A percentile compares a stretch with the other conserved stretches of the same genome.
Evolutionary conservation across 106 monocot species (phyloP).

Genomic region (Allium fistulosum): DNA sequence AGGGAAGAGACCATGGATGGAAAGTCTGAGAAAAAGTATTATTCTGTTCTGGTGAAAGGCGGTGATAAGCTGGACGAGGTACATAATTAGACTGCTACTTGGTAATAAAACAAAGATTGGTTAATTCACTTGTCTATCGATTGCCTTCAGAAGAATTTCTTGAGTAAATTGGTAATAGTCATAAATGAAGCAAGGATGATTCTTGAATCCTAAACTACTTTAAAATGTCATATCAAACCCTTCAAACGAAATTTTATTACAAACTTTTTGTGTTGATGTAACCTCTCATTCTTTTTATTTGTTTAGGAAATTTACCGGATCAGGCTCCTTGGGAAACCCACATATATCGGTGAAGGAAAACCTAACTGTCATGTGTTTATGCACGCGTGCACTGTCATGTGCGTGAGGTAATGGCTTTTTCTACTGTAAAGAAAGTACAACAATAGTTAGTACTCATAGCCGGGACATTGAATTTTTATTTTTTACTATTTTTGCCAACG

Average conservation of each 20-base stretch:
- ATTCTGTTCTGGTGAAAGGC: constrained; percentile 98
- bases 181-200: too few species aligned
- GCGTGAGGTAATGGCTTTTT: too few species aligned
- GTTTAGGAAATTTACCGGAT: constrained; percentile 93
- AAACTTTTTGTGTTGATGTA: too few species aligned
- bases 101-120: not conserved
- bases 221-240: too few species aligned
- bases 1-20: constrained; percentile 56
- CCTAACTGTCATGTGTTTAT: constrained; percentile 59
- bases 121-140: not conserved
- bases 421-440: too few species aligned
- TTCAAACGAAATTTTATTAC: not conserved
- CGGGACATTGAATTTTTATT: too few species aligned
- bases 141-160: not conserved
- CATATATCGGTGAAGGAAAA: constrained; percentile 86
- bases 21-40: constrained; percentile 58
- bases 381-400: too few species aligned
- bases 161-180: not conserved
- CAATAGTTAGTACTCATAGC: too few species aligned
- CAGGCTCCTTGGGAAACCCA: constrained; percentile 84
- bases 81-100: constrained; percentile 1
- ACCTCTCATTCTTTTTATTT: not conserved
- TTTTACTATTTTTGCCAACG: too few species aligned
- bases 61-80: constrained; percentile 94
- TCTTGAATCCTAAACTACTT: too few species aligned